A percentile compares a stretch with the other conserved stretches of the same genome.
These are phyloP conservation scores for Senecio squalidus DNA, from an alignment of 140 eudicot species.

Conservation along the genomic window DNA sequence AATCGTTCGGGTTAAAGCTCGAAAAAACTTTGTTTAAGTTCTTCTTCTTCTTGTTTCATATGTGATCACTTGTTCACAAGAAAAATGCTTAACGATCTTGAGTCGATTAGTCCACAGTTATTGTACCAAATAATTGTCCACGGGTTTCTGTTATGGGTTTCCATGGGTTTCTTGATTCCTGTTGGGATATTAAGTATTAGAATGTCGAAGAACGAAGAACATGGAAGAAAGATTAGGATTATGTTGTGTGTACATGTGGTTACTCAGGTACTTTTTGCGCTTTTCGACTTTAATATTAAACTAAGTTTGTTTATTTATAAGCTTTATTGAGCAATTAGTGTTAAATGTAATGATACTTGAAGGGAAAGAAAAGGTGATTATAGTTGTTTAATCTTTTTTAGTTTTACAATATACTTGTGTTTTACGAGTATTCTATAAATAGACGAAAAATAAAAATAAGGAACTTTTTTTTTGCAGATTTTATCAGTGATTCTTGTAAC, in stretches of 20 bases:
- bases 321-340: constrained; percentile 7
- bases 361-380: constrained; percentile 10
- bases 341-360: constrained; percentile 25
- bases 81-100: constrained; percentile 17
- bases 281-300: no score
- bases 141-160: constrained; percentile 83
- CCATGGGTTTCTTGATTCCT: constrained; percentile 87
- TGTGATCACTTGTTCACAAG: constrained; percentile 9
- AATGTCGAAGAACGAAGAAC: constrained; percentile 46
- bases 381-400: constrained; percentile 2
- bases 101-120: no score
- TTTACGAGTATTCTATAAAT: background rate
- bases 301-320: constrained; percentile 7
- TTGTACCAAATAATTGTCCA: constrained; percentile 36
- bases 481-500: constrained; percentile 58
- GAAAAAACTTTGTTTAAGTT: constrained; percentile 20
- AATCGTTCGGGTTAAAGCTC: constrained; percentile 27
- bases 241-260: constrained; percentile 58
- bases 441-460: background rate
- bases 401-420: constrained; percentile 5
- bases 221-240: constrained; percentile 41
- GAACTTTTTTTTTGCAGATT: constrained; percentile 30
- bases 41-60: constrained; percentile 26
- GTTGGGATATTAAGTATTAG: constrained; percentile 63
- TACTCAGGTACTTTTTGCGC: no score